Evolutionary conservation across 1,284 basidiomycete genomes (phyloP), one percentile per base, ranked within the genome.

Genomic region (Sparassis latifolia): DNA sequence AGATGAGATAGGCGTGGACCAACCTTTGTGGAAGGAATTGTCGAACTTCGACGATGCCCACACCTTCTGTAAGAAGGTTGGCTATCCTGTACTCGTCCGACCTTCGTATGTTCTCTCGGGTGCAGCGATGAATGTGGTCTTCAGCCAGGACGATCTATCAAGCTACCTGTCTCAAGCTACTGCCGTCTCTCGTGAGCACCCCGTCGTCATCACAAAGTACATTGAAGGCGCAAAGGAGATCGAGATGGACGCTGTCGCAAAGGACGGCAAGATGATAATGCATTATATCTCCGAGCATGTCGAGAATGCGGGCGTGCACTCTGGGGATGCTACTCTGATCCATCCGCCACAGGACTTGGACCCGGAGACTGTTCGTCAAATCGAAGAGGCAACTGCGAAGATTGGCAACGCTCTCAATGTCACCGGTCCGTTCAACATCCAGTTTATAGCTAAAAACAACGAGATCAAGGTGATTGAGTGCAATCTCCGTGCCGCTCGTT

Each of bases 391-490:
- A 12, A 98, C 96, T 1, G 85, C 86, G 44, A 99, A 98, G 80
- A 98, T 99, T 57, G 96, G 92, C 32, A 89, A 92, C 57, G 95
- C 95, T n/a, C 82, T 99, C 53, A 97, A 99, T 67, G 94, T 99
- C 48, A 98, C 96, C 3, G 97, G 96, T 30, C 97, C 96, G 2
- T 98, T 91, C 82, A 99, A 99, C 71, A 99, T 99, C 66, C 97
- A 99, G 74, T 97, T 99, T 74, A 97, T 99, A 62, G 95, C 95
- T 52, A 99, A 99, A 81, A 90, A 98, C 75, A 98, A 98, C 74
- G 96, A 98, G 70, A 98, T 98, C 80, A 97, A 99, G 80, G 96
- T 99, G 62, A 99, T 99, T 67, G 96, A 99, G 70, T 99, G 96
- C 74, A 99, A 99, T 71, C 78, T 99, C 39, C 92, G 96, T 55